Percentiles rank a stretch among this genome's conserved stretches.
Conservation (phyloP, 177 flowering plant species). For the Vitis hybrid region DNA sequence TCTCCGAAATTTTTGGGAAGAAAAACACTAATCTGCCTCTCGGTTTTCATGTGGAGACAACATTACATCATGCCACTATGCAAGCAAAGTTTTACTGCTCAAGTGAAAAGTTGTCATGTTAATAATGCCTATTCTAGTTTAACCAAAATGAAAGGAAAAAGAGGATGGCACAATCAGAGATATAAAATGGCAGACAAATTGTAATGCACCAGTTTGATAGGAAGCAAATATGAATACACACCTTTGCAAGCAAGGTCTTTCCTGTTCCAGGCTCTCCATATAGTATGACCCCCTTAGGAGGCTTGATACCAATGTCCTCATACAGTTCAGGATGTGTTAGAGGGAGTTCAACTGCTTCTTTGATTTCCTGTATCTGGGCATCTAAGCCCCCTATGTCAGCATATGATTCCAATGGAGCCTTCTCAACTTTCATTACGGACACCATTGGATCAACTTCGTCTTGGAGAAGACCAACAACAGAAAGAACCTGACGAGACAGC, state of each 20-base stretch:
- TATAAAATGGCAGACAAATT: no score
- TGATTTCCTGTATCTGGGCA: constrained; percentile 93
- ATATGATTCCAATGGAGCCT: constrained; percentile 70
- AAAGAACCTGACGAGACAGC: constrained; percentile 41
- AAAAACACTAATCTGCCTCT: no score
- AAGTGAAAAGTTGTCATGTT: no score
- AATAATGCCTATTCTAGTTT: no score
- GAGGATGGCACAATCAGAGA: no score
- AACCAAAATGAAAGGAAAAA: no score
- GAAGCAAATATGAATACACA: constrained; percentile 7
- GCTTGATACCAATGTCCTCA: constrained; percentile 91
- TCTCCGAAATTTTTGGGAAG: no score
- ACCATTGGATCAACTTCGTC: constrained; percentile 97
- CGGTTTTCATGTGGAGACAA: no score
- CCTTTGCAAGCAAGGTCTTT: constrained; percentile 75
- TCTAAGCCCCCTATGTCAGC: constrained; percentile 82
- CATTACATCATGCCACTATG: no score
- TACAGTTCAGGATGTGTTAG: constrained; percentile 87
- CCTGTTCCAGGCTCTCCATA: constrained; percentile 81
- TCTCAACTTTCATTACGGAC: constrained; percentile 78
- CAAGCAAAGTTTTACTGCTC: no score
- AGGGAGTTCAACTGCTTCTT: constrained; percentile 94
- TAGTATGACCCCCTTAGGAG: constrained; percentile 90
- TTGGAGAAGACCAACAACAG: constrained; percentile 76
- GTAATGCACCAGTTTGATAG: no score